Conservation (phyloP, 768 basidiomycete genomes). For the Tricholoma furcatifolium region DNA sequence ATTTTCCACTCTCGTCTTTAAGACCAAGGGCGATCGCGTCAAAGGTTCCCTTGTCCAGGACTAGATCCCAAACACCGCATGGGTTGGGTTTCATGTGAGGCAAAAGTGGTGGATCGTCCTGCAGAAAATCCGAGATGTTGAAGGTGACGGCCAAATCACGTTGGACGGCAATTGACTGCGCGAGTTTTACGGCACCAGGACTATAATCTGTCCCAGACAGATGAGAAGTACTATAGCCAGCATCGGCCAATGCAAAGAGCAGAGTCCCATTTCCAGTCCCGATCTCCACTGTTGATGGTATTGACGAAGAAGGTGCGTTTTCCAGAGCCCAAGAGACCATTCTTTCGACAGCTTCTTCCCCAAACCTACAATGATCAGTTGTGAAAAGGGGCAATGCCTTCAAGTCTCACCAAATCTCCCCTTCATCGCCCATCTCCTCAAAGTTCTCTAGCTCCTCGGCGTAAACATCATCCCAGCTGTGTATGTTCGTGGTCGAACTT, state of each 20-base stretch:
- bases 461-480: conserved; percentile 80
- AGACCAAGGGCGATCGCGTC: conserved; percentile 79
- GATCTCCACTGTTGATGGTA: conserved; percentile 67
- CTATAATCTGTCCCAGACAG: conserved; percentile 80
- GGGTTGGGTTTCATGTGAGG: conserved; percentile 17
- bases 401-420: conserved; percentile 71
- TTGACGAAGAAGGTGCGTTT: conserved; percentile 46
- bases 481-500: conserved; percentile 3
- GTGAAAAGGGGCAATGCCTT: neutral
- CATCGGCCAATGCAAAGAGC: conserved; percentile 67
- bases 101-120: conserved; percentile 43
- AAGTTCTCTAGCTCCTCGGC: conserved; percentile 70
- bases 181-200: conserved; percentile 63
- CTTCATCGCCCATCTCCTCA: conserved; percentile 77
- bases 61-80: conserved; percentile 59
- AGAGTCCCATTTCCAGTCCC: conserved; percentile 81
- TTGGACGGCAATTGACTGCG: conserved; percentile 51
- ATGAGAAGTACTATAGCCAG: conserved; percentile 52
- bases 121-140: conserved; percentile 62
- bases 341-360: conserved; percentile 69
- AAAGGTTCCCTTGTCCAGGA: conserved; percentile 87
- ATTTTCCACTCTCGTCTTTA: conserved; percentile 50
- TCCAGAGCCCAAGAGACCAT: conserved; percentile 74
- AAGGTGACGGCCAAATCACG: conserved; percentile 53
- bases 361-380: conserved; percentile 57